Percentiles rank a stretch among this genome's conserved stretches.
These are phyloP conservation scores for Candida tibetensis DNA, from an alignment of 805 yeast species.

Conservation along the genomic window DNA sequence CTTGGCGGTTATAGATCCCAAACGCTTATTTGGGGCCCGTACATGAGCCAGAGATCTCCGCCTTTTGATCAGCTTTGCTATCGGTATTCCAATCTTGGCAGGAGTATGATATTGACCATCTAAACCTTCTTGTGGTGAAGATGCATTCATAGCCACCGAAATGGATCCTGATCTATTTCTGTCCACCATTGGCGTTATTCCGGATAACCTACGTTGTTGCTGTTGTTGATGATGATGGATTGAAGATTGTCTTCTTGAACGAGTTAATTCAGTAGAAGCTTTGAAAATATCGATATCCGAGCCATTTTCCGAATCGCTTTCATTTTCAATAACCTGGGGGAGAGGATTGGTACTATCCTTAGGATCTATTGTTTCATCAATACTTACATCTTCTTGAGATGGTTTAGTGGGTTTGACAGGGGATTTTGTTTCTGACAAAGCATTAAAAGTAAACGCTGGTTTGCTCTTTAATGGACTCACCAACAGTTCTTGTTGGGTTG, in stretches of 20 bases:
- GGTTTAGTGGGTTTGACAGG: constrained; percentile 5
- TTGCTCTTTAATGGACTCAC: background rate
- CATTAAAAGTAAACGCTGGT: background rate
- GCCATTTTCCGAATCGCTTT: constrained; percentile 9
- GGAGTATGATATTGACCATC: constrained; percentile 18
- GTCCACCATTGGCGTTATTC: constrained; percentile 25
- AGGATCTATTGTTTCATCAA: constrained; percentile 27
- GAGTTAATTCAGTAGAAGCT: constrained; percentile 13
- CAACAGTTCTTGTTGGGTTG: constrained; percentile 7
- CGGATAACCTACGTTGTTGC: constrained; percentile 36
- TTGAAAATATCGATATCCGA: constrained; percentile 33
- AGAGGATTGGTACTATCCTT: constrained; percentile 12
- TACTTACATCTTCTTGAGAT: constrained; percentile 3
- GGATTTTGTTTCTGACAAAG: background rate
- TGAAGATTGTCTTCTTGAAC: constrained; percentile 27
- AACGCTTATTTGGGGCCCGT: constrained; percentile 7
- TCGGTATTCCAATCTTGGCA: constrained; percentile 38
- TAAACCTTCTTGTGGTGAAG: constrained; percentile 8
- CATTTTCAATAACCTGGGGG: background rate
- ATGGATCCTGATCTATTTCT: constrained; percentile 30
- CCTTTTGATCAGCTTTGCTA: constrained; percentile 30
- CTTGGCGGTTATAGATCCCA: constrained; percentile 1
- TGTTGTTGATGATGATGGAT: constrained; percentile 9
- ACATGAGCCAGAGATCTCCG: constrained; percentile 20
- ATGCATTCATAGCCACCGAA: constrained; percentile 19